phyloP scores from a whole-genome alignment of 1,284 basidiomycete genomes.

The Fomes fomentarius region DNA sequence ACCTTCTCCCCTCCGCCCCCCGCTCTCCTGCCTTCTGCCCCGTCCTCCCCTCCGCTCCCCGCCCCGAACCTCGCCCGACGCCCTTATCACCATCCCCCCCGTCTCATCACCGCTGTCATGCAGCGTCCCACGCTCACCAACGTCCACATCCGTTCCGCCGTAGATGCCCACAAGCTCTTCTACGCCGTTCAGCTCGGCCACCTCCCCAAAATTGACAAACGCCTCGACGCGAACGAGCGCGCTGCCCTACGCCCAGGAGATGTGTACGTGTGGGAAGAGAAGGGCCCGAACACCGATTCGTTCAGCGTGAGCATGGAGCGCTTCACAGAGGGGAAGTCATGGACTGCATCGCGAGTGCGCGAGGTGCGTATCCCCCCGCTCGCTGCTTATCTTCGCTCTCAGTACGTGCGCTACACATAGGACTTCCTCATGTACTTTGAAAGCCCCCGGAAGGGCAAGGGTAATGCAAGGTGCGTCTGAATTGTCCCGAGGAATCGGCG shows the following conservation, averaged over 20 bases:
- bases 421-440: conserved; percentile 50
- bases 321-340: conserved; percentile 45
- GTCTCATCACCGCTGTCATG: conserved; percentile 26
- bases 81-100: conserved; percentile 18
- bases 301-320: conserved; percentile 45
- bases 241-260: conserved; percentile 42
- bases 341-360: conserved; percentile 42
- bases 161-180: conserved; percentile 48
- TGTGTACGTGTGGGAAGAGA: conserved; percentile 50
- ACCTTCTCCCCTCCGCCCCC: conserved; percentile 17
- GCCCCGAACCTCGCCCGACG: too few relatives aligned
- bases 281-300: conserved; percentile 40
- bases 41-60: conserved; percentile 22
- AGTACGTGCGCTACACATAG: conserved; percentile 23
- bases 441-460: conserved; percentile 36
- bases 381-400: conserved; percentile 3
- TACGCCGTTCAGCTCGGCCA: conserved; percentile 43
- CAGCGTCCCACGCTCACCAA: conserved; percentile 42
- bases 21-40: conserved; percentile 25
- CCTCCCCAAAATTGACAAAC: conserved; percentile 44
- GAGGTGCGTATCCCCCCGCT: conserved; percentile 31
- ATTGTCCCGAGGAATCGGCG: conserved; percentile 14
- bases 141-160: conserved; percentile 43
- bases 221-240: conserved; percentile 46
- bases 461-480: conserved; percentile 26